Conservation (phyloP, 805 yeast species). For the Cyberlindnera misumaiensis region DNA sequence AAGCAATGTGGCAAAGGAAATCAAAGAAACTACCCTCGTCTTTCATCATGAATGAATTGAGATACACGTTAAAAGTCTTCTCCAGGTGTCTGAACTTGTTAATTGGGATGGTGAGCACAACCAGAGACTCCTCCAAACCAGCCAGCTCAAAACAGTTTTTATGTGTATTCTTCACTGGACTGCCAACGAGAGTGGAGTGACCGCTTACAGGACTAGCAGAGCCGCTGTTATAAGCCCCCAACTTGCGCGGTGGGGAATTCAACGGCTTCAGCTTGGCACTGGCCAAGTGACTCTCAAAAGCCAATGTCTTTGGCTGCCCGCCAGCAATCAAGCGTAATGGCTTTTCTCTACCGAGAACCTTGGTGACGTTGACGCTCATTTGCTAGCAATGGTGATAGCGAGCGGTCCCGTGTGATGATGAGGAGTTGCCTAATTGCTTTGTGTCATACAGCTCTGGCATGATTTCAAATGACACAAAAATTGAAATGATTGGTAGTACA, state of each 20-base stretch:
- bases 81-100: constrained; percentile 3
- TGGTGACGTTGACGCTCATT: background rate
- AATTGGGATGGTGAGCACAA: constrained; percentile 11
- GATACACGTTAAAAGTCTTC: background rate
- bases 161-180: background rate
- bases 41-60: constrained; percentile 5
- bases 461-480: background rate
- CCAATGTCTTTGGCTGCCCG: constrained; percentile 13
- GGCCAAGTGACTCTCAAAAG: constrained; percentile 18
- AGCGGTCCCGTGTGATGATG: no score
- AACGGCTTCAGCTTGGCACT: background rate
- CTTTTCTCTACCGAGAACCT: background rate
- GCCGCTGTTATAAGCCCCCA: background rate
- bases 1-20: constrained; percentile 3
- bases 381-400: no score
- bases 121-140: background rate
- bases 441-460: no score
- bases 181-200: background rate
- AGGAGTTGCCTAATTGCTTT: no score
- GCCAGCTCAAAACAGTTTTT: background rate
- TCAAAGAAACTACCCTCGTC: constrained; percentile 3
- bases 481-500: background rate
- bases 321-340: constrained; percentile 11
- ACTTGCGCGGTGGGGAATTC: background rate
- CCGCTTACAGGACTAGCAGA: background rate